Evolutionary conservation across 306 rosid genomes (phyloP), one percentile per base, ranked within the genome.

Genomic region (Cucumis hystrix): DNA sequence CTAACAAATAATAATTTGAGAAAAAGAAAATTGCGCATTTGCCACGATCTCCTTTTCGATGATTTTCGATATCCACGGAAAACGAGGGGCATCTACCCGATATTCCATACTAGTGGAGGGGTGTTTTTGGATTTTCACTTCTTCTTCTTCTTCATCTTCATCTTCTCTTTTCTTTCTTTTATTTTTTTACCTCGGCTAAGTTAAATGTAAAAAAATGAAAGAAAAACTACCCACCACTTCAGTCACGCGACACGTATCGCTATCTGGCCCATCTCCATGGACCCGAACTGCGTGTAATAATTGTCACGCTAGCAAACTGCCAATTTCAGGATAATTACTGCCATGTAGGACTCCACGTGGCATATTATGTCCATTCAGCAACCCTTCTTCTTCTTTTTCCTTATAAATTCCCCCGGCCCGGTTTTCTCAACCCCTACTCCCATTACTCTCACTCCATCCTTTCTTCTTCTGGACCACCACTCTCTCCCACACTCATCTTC

Each of bases 291-390:
- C 73, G 84, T 82, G 81, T 85, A 28, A 61, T 71, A 33, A 9
- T 45, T 35, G 14, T 79, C 83, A 80, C 70, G 83, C 80, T 81
- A 80, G 81, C 81, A 54, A 62, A 71, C 41, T 11, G 64, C 69
- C 67, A 40, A 8, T 78, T 65, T 13, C 77, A 55, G 69, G 88
- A 79, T 76, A 78, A 77, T 10, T 8, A 73, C 54, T 6, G 80
- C 83, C 89, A 84, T 80, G 77, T 81, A 5, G 40, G 20, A 17
- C 0, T 33, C 60, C 5, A 82, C 83, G 61, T 89, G 93, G 90
- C 86, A 2, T 66, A 0, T 15, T 8, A 6, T 21, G 69, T 91
- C 92, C 25, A 28, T 82, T 88, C 93, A 90, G 85, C 87, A 80
- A 40, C 14, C 12, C 51, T 20, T 43, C 49, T 59, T 0, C 30